Percentiles rank a stretch among this genome's conserved stretches.
Evolutionary conservation across 2,329 filamentous ascomycete species (phyloP).

Genomic region (Penicillium hordei): DNA sequence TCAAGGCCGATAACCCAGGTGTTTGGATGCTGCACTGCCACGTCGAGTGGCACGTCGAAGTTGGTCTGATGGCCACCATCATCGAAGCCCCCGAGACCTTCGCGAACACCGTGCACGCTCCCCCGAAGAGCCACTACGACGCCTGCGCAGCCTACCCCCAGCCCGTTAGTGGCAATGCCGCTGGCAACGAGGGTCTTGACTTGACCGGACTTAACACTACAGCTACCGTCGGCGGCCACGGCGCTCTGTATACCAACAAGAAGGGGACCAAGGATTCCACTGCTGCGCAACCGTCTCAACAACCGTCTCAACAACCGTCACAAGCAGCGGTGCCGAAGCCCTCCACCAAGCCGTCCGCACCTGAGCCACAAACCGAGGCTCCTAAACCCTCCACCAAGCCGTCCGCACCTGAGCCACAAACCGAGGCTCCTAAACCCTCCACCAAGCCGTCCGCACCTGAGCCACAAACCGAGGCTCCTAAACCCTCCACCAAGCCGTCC

Average conservation of each 20-base stretch:
- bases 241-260: slow-evolving; percentile 19
- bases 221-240: slow-evolving; percentile 8
- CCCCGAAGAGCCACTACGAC: slow-evolving; percentile 24
- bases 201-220: slow-evolving; percentile 15
- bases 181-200: slow-evolving; percentile 22
- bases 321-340: neutral
- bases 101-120: slow-evolving; percentile 15
- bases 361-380: neutral
- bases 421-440: too few species aligned
- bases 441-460: too few species aligned
- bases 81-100: slow-evolving; percentile 35
- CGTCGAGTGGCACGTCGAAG: slow-evolving; percentile 38
- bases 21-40: slow-evolving; percentile 42
- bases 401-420: neutral
- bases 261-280: neutral
- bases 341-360: neutral
- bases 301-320: neutral
- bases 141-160: slow-evolving; percentile 26
- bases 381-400: too few species aligned
- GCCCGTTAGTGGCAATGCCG: slow-evolving; percentile 25
- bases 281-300: neutral
- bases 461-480: neutral
- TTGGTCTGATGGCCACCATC: slow-evolving; percentile 33
- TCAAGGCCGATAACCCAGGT: slow-evolving; percentile 39
- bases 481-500: too few species aligned